Evolutionary conservation across 768 basidiomycete species (phyloP).

Genomic region (Hericium rajendrae): DNA sequence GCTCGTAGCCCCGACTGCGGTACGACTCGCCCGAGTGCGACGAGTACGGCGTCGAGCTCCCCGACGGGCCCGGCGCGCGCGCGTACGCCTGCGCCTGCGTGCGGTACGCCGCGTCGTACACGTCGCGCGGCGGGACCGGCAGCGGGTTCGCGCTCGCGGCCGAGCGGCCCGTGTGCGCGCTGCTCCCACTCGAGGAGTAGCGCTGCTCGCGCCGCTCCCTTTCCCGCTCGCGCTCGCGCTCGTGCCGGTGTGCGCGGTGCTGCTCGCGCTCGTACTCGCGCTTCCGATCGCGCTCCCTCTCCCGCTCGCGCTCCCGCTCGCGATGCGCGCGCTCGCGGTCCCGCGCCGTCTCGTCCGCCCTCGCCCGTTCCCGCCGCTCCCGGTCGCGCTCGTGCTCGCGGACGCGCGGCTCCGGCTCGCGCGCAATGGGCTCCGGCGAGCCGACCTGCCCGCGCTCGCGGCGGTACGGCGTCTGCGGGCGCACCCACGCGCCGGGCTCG

Average conservation of each 20-base stretch:
- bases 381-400: no score
- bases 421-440: no score
- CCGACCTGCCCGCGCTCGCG: no score
- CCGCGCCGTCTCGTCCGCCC: background rate
- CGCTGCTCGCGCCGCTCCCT: background rate
- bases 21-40: constrained; percentile 4
- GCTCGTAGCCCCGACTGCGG: constrained; percentile 1
- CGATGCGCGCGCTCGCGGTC: background rate
- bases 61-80: no score
- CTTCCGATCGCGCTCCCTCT: background rate
- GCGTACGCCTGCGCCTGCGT: no score
- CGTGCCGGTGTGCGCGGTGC: background rate
- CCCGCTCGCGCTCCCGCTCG: background rate
- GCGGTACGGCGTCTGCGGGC: no score
- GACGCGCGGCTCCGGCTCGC: no score
- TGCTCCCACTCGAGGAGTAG: background rate
- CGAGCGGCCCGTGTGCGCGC: background rate
- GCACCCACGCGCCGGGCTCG: no score
- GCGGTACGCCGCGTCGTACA: no score
- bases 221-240: background rate
- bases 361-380: background rate
- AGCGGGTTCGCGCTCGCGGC: background rate
- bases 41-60: no score
- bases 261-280: background rate
- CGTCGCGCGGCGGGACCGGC: background rate